These are phyloP conservation scores for Naumovozyma dairenensis DNA, from an alignment of 805 yeast genomes.

Conservation along the genomic window DNA sequence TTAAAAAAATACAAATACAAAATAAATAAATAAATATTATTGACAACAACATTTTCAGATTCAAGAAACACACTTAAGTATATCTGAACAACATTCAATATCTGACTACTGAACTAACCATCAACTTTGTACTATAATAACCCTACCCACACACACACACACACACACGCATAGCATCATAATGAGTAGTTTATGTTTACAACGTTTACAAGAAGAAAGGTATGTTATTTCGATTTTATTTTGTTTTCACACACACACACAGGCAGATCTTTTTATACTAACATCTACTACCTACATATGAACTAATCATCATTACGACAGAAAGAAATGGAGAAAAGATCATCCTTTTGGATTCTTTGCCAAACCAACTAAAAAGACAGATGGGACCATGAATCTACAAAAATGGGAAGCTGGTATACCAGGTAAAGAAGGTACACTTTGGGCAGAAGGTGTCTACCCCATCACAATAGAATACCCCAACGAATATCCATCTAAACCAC, in stretches of 20 bases:
- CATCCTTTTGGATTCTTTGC: conserved; percentile 98
- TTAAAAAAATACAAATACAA: no score
- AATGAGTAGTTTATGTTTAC: conserved; percentile 55
- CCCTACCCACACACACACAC: no score
- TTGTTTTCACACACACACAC: no score
- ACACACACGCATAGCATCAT: no score
- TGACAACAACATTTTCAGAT: no score
- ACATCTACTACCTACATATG: not conserved
- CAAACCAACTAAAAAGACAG: conserved; percentile 68
- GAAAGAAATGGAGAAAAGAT: conserved; percentile 96
- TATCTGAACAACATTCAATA: no score
- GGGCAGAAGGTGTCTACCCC: conserved; percentile 90
- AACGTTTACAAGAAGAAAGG: conserved; percentile 84
- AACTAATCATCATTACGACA: conserved; percentile 13
- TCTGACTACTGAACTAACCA: no score
- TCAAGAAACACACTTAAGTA: no score
- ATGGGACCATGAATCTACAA: conserved; percentile 78
- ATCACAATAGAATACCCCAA: conserved; percentile 73
- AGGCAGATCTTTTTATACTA: no score
- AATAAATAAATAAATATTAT: no score
- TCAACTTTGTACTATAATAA: no score
- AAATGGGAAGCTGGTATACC: conserved; percentile 95
- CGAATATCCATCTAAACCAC: conserved; percentile 95
- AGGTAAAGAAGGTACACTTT: conserved; percentile 74
- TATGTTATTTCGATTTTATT: conserved; percentile 29